Percentiles rank a stretch among this genome's conserved stretches.
Conservation (phyloP, 2,329 filamentous ascomycete species). For the Trichoderma sp. region DNA sequence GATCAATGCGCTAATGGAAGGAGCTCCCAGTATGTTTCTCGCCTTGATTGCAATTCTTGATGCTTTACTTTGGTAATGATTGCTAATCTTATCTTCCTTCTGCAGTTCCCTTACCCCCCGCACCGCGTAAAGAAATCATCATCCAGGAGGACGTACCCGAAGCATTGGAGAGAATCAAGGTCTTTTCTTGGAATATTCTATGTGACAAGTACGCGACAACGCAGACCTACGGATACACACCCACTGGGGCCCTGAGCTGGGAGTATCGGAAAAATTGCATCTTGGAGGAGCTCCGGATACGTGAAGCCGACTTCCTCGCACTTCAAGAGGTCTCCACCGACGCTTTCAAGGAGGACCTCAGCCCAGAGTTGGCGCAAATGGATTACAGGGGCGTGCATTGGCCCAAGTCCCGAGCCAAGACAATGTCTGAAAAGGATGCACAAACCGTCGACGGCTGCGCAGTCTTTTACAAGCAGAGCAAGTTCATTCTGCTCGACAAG, state of each 20-base stretch:
- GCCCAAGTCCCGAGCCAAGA: constrained; percentile 85
- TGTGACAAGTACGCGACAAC: constrained; percentile 91
- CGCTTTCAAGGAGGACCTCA: constrained; percentile 88
- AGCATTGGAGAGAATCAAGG: constrained; percentile 71
- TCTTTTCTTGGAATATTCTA: constrained; percentile 93
- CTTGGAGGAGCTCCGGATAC: constrained; percentile 74
- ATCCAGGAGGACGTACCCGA: constrained; percentile 67
- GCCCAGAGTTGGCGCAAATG: constrained; percentile 78
- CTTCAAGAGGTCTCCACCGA: constrained; percentile 92
- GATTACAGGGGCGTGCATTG: constrained; percentile 95
- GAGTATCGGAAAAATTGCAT: constrained; percentile 83
- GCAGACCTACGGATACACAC: constrained; percentile 86
- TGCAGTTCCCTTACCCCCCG: constrained; percentile 74
- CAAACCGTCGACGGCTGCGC: constrained; percentile 93
- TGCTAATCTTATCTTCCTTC: constrained; percentile 31
- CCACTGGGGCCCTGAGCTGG: constrained; percentile 80
- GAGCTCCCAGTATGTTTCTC: constrained; percentile 71
- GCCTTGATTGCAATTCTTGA: neutral
- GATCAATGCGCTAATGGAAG: constrained; percentile 79
- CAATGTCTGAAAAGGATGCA: constrained; percentile 87
- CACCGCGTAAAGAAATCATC: constrained; percentile 75
- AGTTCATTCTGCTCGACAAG: constrained; percentile 92
- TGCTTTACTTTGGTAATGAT: neutral
- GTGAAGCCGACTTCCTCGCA: constrained; percentile 86
- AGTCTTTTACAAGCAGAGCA: constrained; percentile 93